These are phyloP conservation scores for Pharus latifolius DNA, from an alignment of 176 grass and related monocot genomes.

Conservation along the genomic window DNA sequence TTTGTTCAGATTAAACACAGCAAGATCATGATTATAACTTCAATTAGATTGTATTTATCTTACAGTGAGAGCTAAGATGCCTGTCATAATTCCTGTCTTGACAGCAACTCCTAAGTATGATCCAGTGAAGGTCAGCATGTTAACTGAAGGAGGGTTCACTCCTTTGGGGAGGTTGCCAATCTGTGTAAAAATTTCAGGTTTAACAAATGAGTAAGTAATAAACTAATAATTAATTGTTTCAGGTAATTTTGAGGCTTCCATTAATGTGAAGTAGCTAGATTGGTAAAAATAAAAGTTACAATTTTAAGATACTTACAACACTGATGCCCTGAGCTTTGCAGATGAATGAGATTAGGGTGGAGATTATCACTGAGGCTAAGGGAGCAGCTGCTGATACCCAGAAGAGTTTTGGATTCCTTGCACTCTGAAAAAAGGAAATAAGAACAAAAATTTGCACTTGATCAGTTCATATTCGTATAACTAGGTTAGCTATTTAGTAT, in stretches of 20 bases:
- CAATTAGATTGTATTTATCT: neutral
- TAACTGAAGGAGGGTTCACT: conserved; percentile 85
- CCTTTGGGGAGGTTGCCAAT: conserved; percentile 75
- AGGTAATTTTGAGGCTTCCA: neutral
- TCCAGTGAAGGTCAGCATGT: conserved; percentile 77
- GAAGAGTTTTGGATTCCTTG: conserved; percentile 73
- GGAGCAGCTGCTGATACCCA: conserved; percentile 91
- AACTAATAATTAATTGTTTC: neutral
- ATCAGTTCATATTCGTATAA: neutral
- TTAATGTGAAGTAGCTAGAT: neutral
- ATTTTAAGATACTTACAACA: conserved; percentile 44
- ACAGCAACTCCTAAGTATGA: conserved; percentile 72
- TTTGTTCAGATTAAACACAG: neutral
- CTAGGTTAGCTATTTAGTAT: neutral
- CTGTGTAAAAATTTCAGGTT: conserved; percentile 4
- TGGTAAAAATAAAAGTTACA: neutral
- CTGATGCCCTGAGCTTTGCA: conserved; percentile 74
- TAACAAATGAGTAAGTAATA: neutral
- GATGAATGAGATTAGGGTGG: conserved; percentile 66
- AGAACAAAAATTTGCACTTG: neutral
- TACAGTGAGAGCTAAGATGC: conserved; percentile 91
- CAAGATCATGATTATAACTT: neutral
- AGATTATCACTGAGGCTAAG: conserved; percentile 69
- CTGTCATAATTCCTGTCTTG: conserved; percentile 90
- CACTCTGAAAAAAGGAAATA: conserved; percentile 42